Percentiles rank a stretch among this genome's conserved stretches.
These are phyloP conservation scores for Magnaporthiopsis incrustans DNA, from an alignment of 2,329 filamentous ascomycete genomes.

Conservation along the genomic window DNA sequence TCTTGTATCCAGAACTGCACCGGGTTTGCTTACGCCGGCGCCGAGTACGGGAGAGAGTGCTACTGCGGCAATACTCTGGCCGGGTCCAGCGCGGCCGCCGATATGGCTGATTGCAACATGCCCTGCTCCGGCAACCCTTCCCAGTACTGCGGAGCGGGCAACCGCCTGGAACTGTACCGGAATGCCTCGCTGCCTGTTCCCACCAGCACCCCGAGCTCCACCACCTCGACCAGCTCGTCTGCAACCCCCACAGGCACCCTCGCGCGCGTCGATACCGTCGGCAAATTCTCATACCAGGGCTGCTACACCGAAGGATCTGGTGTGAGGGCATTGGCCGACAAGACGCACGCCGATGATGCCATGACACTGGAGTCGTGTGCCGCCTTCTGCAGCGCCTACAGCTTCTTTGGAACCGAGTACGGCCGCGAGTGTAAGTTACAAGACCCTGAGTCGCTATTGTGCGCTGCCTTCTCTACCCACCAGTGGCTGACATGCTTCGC, in stretches of 20 bases:
- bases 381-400: constrained; percentile 35
- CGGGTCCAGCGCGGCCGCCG: constrained; percentile 22
- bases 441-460: background rate
- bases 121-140: constrained; percentile 26
- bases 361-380: constrained; percentile 44
- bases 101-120: constrained; percentile 28
- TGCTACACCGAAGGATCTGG: constrained; percentile 51
- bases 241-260: constrained; percentile 25
- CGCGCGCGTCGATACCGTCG: constrained; percentile 26
- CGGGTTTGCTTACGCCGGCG: constrained; percentile 38
- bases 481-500: background rate
- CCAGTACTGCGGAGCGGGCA: constrained; percentile 29
- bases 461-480: background rate
- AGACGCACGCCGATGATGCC: constrained; percentile 28
- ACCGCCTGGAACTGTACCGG: constrained; percentile 24
- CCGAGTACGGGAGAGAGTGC: constrained; percentile 43
- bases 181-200: constrained; percentile 12
- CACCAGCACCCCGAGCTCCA: constrained; percentile 17
- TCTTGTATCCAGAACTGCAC: constrained; percentile 38
- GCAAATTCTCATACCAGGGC: constrained; percentile 32
- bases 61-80: constrained; percentile 39
- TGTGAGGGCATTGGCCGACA: constrained; percentile 43
- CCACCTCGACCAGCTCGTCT: constrained; percentile 17
- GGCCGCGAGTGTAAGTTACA: constrained; percentile 33
- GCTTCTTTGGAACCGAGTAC: constrained; percentile 43